Evolutionary conservation across 306 rosid species (phyloP).

Genomic region (Prunus campanulata): DNA sequence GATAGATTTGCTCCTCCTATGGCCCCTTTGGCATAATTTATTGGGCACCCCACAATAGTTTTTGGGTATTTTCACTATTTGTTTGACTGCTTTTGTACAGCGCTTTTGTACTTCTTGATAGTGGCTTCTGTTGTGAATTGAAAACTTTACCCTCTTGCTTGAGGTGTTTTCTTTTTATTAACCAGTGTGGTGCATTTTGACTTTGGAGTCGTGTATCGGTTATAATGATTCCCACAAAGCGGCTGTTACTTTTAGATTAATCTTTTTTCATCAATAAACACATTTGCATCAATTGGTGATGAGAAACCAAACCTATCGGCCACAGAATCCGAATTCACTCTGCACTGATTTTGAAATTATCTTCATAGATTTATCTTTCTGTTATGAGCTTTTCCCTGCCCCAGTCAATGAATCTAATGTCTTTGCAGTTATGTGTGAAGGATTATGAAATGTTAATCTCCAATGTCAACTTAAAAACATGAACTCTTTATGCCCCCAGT

Average conservation of each 20-base stretch:
- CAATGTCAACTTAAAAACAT: not conserved
- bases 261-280: not conserved
- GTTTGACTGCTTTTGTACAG: not conserved
- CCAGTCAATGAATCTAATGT: not conserved
- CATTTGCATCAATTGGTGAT: not conserved
- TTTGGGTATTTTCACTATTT: not conserved
- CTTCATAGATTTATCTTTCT: not conserved
- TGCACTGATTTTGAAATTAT: not conserved
- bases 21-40: not conserved
- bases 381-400: not conserved
- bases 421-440: not conserved
- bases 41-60: not conserved
- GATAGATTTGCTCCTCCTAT: not conserved
- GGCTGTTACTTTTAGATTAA: not conserved
- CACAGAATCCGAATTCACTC: not conserved
- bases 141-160: not conserved
- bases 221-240: not conserved
- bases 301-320: not conserved
- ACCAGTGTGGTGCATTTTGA: not conserved
- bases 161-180: not conserved
- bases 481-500: not conserved
- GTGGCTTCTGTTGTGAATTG: constrained; percentile 1
- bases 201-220: not conserved
- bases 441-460: not conserved
- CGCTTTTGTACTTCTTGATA: not conserved